Percentiles rank a stretch among this genome's conserved stretches.
These are phyloP conservation scores for Dipteronia sinensis DNA, from an alignment of 345 rosid genomes.

Conservation along the genomic window DNA sequence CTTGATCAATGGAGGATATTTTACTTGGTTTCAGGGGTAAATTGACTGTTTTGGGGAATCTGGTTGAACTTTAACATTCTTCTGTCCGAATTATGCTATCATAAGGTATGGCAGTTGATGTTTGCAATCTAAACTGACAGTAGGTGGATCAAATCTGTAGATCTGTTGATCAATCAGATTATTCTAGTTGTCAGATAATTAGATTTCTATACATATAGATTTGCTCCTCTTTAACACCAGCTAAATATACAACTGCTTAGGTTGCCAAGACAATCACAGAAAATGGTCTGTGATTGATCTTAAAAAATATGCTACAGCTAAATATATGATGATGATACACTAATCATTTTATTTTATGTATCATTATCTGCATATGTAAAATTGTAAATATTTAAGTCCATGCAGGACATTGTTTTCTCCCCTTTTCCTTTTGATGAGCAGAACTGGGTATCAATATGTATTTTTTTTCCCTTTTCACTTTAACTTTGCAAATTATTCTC, in stretches of 20 bases:
- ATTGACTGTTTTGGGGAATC: not conserved
- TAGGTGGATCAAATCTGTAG: not conserved
- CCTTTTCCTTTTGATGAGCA: not conserved
- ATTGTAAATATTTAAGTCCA: not conserved
- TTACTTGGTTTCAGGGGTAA: not conserved
- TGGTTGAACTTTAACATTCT: not conserved
- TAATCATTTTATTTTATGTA: not conserved
- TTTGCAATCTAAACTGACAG: not conserved
- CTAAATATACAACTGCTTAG: not conserved
- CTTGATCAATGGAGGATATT: not conserved
- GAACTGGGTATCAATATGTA: not conserved
- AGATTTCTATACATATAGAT: not conserved
- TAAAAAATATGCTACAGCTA: not conserved
- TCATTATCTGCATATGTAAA: not conserved
- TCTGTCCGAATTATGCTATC: not conserved
- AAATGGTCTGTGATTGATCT: not conserved
- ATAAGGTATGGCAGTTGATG: not conserved
- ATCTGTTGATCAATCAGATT: not conserved
- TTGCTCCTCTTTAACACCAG: not conserved
- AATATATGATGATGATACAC: not conserved
- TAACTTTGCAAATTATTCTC: not conserved
- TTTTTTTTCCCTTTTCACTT: not conserved
- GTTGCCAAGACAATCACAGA: not conserved
- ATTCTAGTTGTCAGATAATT: not conserved
- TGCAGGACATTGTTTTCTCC: not conserved